Conservation (phyloP, 129 eudicot species). For the Tanacetum coccineum region DNA sequence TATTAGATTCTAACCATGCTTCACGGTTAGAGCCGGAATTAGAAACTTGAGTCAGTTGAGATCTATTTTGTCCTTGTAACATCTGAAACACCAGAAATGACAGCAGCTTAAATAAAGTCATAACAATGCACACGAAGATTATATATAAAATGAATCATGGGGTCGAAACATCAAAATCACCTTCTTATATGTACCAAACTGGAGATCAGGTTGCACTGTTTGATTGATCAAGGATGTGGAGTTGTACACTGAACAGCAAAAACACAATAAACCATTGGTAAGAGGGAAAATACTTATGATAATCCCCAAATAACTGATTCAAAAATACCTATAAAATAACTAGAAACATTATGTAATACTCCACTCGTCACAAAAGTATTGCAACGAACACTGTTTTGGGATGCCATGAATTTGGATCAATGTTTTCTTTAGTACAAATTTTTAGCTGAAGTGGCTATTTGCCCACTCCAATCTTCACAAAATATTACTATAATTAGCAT, state of each 20-base stretch:
- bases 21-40: conserved; percentile 51
- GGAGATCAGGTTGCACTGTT: conserved; percentile 49
- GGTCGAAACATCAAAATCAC: conserved; percentile 24
- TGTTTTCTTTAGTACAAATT: neutral
- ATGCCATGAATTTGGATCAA: neutral
- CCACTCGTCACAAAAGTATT: neutral
- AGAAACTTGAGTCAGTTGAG: conserved; percentile 40
- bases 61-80: conserved; percentile 43
- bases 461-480: conserved; percentile 1
- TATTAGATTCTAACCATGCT: conserved; percentile 78
- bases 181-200: conserved; percentile 63
- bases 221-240: conserved; percentile 40
- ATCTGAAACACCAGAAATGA: conserved; percentile 36
- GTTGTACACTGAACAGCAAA: conserved; percentile 35
- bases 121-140: neutral
- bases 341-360: neutral
- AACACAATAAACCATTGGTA: conserved; percentile 10
- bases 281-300: too few relatives aligned
- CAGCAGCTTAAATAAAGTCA: neutral
- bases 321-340: neutral
- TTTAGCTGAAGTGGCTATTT: neutral
- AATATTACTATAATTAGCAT: neutral
- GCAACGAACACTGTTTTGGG: neutral
- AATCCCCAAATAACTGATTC: too few relatives aligned
- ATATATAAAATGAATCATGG: neutral